Base-by-base conservation (phyloP, 2,329 filamentous ascomycete genomes). In the Ploettnerulaceae sp. region DNA sequence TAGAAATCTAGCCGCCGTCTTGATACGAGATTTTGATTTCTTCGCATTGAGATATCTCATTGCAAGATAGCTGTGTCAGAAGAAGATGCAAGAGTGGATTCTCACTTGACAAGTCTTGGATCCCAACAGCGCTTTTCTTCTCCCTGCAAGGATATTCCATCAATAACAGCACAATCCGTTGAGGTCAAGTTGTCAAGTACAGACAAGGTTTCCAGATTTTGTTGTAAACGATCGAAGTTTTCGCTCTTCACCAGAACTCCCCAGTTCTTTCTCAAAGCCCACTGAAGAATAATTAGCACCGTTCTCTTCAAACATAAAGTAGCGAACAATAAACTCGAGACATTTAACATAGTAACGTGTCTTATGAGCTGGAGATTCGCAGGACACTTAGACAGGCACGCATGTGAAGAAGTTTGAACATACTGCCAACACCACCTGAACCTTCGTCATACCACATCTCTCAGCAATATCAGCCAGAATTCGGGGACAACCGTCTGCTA, bases 81-180 rank as follows among this genome's bases (percentile, higher is more conserved):
- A n/a, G n/a, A n/a, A n/a, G n/a, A n/a, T n/a, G n/a, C n/a, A 26
- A 28, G 7, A 18, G 15, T 18, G 31, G 15, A 34, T 34, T 34
- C 15, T 46, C 15, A 54, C 28, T 41, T 37, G 12, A 56, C 48
- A 29, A 49, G 21, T 17, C 51, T 45, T 12, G 54, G 52, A 42
- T 57, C 52, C 52, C 52, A 57, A 24, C 54, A 57, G 12, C 22
- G 28, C 39, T 57, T 57, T 29, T 55, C 44, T 28, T 57, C 54
- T 18, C 31, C 20, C 5, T 36, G 21, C 17, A 24, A 15, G 3
- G 50, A 55, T 9, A 52, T 38, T 20, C 52, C 50, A 17, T 55
- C 51, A 5, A 45, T 26, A 22, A 31, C 44, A 9, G n/a, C 3
- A 36, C 32, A 47, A 14, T 56, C 54, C 9, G 47, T 42, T 7